A percentile compares a stretch with the other conserved stretches of the same genome.
Conservation (phyloP, 1,284 basidiomycete species). For the Moesziomyces antarcticus region DNA sequence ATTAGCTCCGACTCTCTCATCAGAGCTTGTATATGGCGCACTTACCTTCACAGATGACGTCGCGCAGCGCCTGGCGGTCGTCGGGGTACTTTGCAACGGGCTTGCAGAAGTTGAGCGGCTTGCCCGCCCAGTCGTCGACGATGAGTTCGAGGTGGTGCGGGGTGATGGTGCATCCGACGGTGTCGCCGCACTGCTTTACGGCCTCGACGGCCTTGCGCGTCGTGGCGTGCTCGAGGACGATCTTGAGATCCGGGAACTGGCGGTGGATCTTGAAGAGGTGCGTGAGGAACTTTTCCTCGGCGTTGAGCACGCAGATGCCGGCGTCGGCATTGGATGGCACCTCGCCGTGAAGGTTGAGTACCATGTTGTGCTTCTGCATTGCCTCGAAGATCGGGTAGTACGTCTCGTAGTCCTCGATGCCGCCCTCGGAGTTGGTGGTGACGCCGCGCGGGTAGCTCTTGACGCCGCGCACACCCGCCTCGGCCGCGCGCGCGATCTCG, state of each 20-base stretch:
- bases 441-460: conserved; percentile 98
- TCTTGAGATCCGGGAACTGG: conserved; percentile 89
- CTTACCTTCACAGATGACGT: conserved; percentile 74
- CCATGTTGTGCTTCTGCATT: conserved; percentile 93
- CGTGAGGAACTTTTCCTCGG: conserved; percentile 88
- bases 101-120: conserved; percentile 97
- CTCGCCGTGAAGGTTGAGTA: conserved; percentile 97
- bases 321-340: conserved; percentile 86
- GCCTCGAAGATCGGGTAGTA: conserved; percentile 95
- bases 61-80: conserved; percentile 85
- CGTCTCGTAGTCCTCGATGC: conserved; percentile 93
- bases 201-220: conserved; percentile 93
- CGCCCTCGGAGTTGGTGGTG: conserved; percentile 95
- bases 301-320: conserved; percentile 92
- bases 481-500: conserved; percentile 83
- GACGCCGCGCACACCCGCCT: conserved; percentile 74
- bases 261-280: conserved; percentile 86
- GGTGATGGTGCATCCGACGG: conserved; percentile 96
- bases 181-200: conserved; percentile 70
- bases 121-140: conserved; percentile 97
- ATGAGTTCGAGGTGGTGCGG: conserved; percentile 94
- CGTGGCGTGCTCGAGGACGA: conserved; percentile 99
- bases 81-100: conserved; percentile 96
- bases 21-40: background rate
- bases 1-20: background rate